Conservation (phyloP, 1,284 basidiomycete species). For the Sporisorium sorghi region DNA sequence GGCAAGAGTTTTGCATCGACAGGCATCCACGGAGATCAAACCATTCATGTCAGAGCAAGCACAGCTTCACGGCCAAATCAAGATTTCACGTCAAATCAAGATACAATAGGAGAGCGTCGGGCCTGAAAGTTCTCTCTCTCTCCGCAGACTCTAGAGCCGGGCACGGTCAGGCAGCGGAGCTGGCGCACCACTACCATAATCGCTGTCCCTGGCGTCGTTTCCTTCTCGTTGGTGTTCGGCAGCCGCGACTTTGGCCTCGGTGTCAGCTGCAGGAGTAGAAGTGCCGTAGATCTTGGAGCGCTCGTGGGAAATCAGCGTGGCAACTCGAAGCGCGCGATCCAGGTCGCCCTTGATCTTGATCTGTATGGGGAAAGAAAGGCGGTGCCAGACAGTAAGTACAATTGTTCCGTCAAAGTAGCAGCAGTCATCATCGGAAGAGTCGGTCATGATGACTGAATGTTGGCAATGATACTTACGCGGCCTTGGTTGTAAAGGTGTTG, state of each 20-base stretch:
- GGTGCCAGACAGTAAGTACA: too few species aligned
- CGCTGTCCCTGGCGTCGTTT: slow-evolving; percentile 17
- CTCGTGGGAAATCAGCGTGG: slow-evolving; percentile 60
- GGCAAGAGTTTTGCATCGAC: too few species aligned
- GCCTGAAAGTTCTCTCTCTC: too few species aligned
- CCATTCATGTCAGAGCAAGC: too few species aligned
- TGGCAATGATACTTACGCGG: too few species aligned
- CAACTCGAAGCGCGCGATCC: slow-evolving; percentile 55
- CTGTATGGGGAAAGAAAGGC: slow-evolving; percentile 16
- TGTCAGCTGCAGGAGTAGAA: slow-evolving; percentile 20
- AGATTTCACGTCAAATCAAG: too few species aligned
- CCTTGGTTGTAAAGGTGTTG: slow-evolving; percentile 58
- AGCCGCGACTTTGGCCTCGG: slow-evolving; percentile 17
- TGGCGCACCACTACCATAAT: slow-evolving; percentile 54
- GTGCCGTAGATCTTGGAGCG: slow-evolving; percentile 60
- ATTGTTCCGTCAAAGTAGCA: too few species aligned
- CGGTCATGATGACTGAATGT: slow-evolving; percentile 7
- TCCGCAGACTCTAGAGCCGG: slow-evolving; percentile 11
- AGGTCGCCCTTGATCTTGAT: slow-evolving; percentile 64
- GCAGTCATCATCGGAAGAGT: too few species aligned
- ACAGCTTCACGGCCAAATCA: too few species aligned
- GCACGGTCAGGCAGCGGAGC: slow-evolving; percentile 54
- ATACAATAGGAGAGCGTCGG: too few species aligned
- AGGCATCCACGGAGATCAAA: too few species aligned
- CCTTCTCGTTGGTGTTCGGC: slow-evolving; percentile 43